A percentile compares a stretch with the other conserved stretches of the same genome.
phyloP scores from a whole-genome alignment of 169 alveolate genomes.

The Plasmodium ovale region DNA sequence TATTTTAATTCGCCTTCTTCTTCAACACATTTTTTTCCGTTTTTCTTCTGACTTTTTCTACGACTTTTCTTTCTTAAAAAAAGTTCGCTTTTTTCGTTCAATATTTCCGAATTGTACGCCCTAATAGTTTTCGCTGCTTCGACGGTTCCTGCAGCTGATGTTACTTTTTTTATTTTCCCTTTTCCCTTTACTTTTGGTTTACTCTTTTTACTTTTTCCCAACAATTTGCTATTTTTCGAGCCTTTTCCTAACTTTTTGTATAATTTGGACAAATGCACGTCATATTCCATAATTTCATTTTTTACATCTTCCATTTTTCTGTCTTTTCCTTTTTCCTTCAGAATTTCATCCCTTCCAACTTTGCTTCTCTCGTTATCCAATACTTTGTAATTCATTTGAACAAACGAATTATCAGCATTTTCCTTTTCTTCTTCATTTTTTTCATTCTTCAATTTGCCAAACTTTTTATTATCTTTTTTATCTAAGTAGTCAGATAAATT shows the following conservation, averaged over 20 bases:
- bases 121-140: neutral
- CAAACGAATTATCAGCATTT: neutral
- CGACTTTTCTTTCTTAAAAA: slow-evolving; percentile 16
- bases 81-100: slow-evolving; percentile 34
- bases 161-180: neutral
- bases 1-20: slow-evolving; percentile 2
- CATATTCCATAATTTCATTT: slow-evolving; percentile 53
- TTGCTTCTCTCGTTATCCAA: neutral
- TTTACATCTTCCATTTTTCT: slow-evolving; percentile 27
- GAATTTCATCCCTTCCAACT: neutral
- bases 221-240: slow-evolving; percentile 15
- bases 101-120: slow-evolving; percentile 36
- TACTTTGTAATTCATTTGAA: neutral
- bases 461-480: slow-evolving; percentile 3
- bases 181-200: neutral
- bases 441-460: neutral
- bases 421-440: neutral
- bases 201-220: neutral
- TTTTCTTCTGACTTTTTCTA: slow-evolving; percentile 1
- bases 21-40: slow-evolving; percentile 12
- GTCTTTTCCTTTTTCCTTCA: slow-evolving; percentile 14
- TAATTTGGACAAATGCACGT: slow-evolving; percentile 36
- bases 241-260: slow-evolving; percentile 56
- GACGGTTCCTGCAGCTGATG: neutral
- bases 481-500: slow-evolving; percentile 22